These are phyloP conservation scores for Serendipita indica DNA, from an alignment of 768 basidiomycete species.

Conservation along the genomic window DNA sequence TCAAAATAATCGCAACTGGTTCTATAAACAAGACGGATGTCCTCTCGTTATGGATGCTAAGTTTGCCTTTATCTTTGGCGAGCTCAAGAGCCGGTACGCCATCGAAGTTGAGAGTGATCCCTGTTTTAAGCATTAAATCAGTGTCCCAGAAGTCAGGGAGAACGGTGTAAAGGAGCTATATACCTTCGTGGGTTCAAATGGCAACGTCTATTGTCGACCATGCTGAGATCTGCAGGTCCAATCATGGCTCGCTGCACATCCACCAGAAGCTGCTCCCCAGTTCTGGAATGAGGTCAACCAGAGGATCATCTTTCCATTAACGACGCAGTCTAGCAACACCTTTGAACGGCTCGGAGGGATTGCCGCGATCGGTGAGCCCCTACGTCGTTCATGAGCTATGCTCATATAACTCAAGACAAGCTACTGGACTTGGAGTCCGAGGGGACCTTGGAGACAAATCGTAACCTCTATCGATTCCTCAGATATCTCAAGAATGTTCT, in stretches of 20 bases:
- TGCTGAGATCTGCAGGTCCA: constrained; percentile 40
- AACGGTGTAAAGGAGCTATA: constrained; percentile 4
- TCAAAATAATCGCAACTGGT: background rate
- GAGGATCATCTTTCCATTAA: constrained; percentile 66
- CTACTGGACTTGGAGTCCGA: constrained; percentile 64
- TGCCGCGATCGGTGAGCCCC: constrained; percentile 60
- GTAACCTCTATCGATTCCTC: constrained; percentile 69
- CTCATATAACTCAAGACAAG: constrained; percentile 33
- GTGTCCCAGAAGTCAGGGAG: background rate
- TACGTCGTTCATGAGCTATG: background rate
- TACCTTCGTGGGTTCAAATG: background rate
- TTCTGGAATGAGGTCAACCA: constrained; percentile 77
- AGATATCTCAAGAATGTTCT: constrained; percentile 90
- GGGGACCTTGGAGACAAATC: constrained; percentile 61
- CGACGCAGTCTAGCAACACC: constrained; percentile 42
- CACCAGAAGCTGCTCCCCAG: constrained; percentile 64
- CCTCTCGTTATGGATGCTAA: background rate
- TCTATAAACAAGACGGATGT: background rate
- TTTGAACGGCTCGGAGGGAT: constrained; percentile 77
- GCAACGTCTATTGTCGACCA: too few relatives aligned
- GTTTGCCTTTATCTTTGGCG: background rate
- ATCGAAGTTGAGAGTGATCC: too few relatives aligned
- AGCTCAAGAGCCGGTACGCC: constrained; percentile 3
- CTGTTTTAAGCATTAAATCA: background rate
- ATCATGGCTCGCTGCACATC: constrained; percentile 61